Base-by-base conservation (phyloP, 202 grass and related monocot species). In the Setaria italica region DNA sequence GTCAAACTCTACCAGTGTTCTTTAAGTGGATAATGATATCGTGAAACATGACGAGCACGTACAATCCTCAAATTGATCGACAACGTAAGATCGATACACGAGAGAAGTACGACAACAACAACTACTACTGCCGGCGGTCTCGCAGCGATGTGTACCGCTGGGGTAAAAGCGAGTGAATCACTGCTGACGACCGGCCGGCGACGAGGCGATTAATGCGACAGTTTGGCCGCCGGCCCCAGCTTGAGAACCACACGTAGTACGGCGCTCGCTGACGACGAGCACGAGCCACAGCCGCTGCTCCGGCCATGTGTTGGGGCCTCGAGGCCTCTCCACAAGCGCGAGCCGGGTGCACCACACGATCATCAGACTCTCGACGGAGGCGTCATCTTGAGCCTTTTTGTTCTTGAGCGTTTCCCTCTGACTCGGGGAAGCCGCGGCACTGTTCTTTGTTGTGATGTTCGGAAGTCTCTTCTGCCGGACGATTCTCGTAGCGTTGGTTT, bases 351-450 rank as follows among this genome's bases (percentile, higher is more conserved):
- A 7, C 64, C 82, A 63, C 42, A 51, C 5, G 72, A 69, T 2
- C 4, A 59, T 3, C 4, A 37, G 35, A 25, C 25, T 25, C 25
- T 25, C 25, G 7, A 10, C 7, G 11, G 20, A n/a, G 74, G 58
- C 47, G 30, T 56, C 45, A 6, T 46, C 12, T 33, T 20, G 45
- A 46, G 71, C 30, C n/a, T 63, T 60, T 60, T 60, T 32, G 34
- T 58, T 72, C 64, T 15, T 6, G 80, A 67, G 33, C 62, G 43
- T 14, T 90, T 69, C 75, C 89, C 80, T 87, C 21, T 65, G 80
- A 87, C 89, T 6, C 85, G 46, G 89, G 85, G 62, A 83, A 80
- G 8, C 45, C 19, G 9, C 2, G 2, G 34, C 34, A 2, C 34
- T 35, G 2, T 35, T 35, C 34, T 35, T 35, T 35, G 34, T 35